Base-by-base conservation (phyloP, 73 alveolate species). In the Paramecium sonneborni region DNA sequence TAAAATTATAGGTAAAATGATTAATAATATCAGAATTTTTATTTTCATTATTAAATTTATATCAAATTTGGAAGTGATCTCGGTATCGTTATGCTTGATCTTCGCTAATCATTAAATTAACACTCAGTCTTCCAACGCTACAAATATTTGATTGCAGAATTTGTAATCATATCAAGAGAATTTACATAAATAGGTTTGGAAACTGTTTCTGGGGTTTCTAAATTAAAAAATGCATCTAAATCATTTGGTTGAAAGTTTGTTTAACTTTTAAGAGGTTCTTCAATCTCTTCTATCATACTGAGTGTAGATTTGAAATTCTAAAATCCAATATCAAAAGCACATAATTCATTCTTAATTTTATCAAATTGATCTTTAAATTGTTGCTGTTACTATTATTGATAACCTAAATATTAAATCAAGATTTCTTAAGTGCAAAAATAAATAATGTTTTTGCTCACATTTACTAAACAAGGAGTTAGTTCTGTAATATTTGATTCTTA, bases 241-340 rank as follows among this genome's bases (percentile, higher is more conserved):
- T 79, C 90, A 43, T 79, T 46, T 26, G 52, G 72, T 21, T 38
- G 24, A 52, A 52, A 52, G n/a, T 52, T 20, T 18, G 68, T 3
- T 52, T 4, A 52, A 44, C 90, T 41, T 44, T 30, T 24, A 1
- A 37, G 74, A 18, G 90, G 55, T 6, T 79, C 72, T 46, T 79
- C 90, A 0, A 79, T 79, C 26, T 79, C 90, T 79, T 79, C 90
- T 41, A 79, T 79, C 90, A 79, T 79, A 23, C 74, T 79, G 30
- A 79, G 55, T 15, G 90, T 79, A 8, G 90, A 79, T 23, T 28
- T 79, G 43, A 79, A 79, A 23, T 79, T 38, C 6, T 79, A 6
- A 30, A 79, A 39, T 4, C 72, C 72, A 32, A 11, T 0, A 39
- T 79, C 90, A 44, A 79, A 46, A 15, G 28, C 30, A 23, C 55